phyloP scores from a whole-genome alignment of 768 basidiomycete genomes.

The Royoungia palumana region DNA sequence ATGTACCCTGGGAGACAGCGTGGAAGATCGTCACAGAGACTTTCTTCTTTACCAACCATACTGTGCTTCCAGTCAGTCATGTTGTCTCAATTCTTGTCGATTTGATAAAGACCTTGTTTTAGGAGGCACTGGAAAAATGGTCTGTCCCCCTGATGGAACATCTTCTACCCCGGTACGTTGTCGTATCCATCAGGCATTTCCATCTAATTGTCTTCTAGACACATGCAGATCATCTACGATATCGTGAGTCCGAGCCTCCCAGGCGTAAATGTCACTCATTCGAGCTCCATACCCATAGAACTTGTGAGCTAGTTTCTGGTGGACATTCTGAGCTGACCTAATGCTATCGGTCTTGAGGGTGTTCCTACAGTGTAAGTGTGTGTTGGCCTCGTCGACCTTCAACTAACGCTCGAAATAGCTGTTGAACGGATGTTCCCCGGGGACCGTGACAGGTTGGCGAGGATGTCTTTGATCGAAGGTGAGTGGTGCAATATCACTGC shows the following conservation, averaged over 20 bases:
- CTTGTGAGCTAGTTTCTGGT: conserved; percentile 19
- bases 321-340: background rate
- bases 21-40: conserved; percentile 89
- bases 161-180: conserved; percentile 68
- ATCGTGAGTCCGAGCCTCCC: conserved; percentile 51
- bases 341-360: conserved; percentile 17
- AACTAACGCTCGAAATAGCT: conserved; percentile 36
- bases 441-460: conserved; percentile 70
- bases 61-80: conserved; percentile 74
- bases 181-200: background rate
- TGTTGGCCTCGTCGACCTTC: background rate
- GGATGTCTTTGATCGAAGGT: conserved; percentile 95
- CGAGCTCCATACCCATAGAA: conserved; percentile 31
- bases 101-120: background rate
- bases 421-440: conserved; percentile 90
- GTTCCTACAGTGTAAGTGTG: conserved; percentile 64
- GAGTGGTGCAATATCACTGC: conserved; percentile 1
- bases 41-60: conserved; percentile 96
- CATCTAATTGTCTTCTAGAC: conserved; percentile 37
- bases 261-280: conserved; percentile 14
- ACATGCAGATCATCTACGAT: conserved; percentile 91
- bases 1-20: conserved; percentile 76
- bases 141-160: conserved; percentile 81
- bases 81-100: background rate
- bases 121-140: conserved; percentile 93